Base-by-base conservation (phyloP, 2,329 filamentous ascomycete genomes). In the Paraphoma sp. region DNA sequence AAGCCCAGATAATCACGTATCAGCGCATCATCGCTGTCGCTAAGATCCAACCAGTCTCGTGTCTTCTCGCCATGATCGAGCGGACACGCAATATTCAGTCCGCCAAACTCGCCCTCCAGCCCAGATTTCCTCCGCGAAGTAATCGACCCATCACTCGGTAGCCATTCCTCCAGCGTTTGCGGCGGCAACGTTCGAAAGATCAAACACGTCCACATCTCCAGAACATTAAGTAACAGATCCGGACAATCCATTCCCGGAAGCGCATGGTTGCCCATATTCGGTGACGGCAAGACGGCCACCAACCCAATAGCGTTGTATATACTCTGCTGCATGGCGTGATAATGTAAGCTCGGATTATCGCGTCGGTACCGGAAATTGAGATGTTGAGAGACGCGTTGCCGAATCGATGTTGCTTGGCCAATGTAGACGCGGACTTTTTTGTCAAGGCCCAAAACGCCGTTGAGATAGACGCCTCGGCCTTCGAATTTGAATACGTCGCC, bases 171-270 rank as follows among this genome's bases (percentile, higher is more conserved):
- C 38, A 75, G 48, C 8, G 47, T 63, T 9, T 61, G 36, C 1
- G 14, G 6, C 0, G 67, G 72, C 12, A 76, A 50, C 14, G 60
- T 59, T 14, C 68, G 63, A 43, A 76, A 74, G 0, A 74, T 45
- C n/a, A 76, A 58, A 54, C 64, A 62, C 58, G 70, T 71, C 71
- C 73, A 76, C 71, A 74, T 74, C 48, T 77, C 74, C 14, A 76
- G 43, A 6, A 77, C 43, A 53, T 76, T 76, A 10, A 75, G 42
- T 2, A 75, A 17, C 3, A 76, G 36, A 2, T 54, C 63, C 4
- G 64, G 64, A 23, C 59, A 58, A 10, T 74, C 72, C 67, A 71
- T 71, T 0, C 70, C 70, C 0, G 62, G 63, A 6, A 69, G 43
- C 6, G 43, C 40, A 9, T 62, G 57, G 18, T 59, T 60, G 7